phyloP scores from a whole-genome alignment of 2,329 filamentous ascomycete genomes.

The Arthroderma sp. region DNA sequence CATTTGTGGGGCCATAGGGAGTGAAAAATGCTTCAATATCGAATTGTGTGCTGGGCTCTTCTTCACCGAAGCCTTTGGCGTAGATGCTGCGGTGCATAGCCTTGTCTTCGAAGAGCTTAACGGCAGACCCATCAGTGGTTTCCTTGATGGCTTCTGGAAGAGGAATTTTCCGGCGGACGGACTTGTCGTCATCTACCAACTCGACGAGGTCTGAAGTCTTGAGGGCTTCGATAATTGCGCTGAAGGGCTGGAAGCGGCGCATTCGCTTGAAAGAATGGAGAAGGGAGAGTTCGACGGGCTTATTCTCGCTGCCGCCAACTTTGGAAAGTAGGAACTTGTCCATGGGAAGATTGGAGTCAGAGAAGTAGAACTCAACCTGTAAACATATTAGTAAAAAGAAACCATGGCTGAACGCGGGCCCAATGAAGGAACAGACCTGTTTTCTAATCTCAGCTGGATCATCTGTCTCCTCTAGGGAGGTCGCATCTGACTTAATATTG shows the following conservation, averaged over 20 bases:
- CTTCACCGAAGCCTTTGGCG: conserved; percentile 84
- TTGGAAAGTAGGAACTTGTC: conserved; percentile 78
- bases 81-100: conserved; percentile 68
- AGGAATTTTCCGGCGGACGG: conserved; percentile 63
- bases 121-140: conserved; percentile 44
- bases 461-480: conserved; percentile 54
- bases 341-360: conserved; percentile 74
- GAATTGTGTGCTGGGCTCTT: conserved; percentile 74
- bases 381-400: not conserved
- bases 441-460: conserved; percentile 72
- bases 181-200: conserved; percentile 60
- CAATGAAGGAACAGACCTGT: conserved; percentile 41
- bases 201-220: conserved; percentile 63
- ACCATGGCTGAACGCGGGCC: conserved; percentile 1
- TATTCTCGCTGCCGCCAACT: conserved; percentile 65
- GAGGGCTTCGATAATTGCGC: conserved; percentile 69
- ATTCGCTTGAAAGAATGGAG: conserved; percentile 90
- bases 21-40: conserved; percentile 89
- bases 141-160: conserved; percentile 42
- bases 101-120: conserved; percentile 50
- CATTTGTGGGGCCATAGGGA: conserved; percentile 63
- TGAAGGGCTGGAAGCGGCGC: conserved; percentile 83
- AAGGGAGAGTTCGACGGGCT: conserved; percentile 59
- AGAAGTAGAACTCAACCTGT: conserved; percentile 92
- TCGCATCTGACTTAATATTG: conserved; percentile 61